Base-by-base conservation (phyloP, 768 basidiomycete species). In the Rickenella mellea region DNA sequence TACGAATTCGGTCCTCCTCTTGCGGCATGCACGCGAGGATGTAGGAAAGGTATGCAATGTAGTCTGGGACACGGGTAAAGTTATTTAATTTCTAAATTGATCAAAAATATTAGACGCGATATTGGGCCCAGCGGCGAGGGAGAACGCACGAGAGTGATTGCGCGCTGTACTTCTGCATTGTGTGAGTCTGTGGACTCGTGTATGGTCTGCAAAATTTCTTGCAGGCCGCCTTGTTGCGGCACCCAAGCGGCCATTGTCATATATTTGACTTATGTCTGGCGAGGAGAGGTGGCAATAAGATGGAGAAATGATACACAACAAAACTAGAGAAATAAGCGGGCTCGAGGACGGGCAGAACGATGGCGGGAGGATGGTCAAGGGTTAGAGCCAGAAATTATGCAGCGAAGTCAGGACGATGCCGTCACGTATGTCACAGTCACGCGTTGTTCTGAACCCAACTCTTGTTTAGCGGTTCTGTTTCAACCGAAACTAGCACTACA, bases 11-110 rank as follows among this genome's bases (percentile, higher is more conserved):
- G 58, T 90, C 91, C 57, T 92, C 84, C 65, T 97, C 91, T 46
- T 76, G 70, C 2, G 81, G 71, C 69, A 87, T 66, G 33, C 73
- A 70, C 44, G 83, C 80, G 49, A 98, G 78, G 67, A 97, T 92
- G 60, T 93, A 88, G 17, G 86, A 86, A 49, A 99, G 80, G 74
- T 99, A 98, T 44, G 84, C 92, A 46, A 91, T 82, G 61, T 96
- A 98, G 62, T 96, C 91, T 35, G 92, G 87, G 49, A 83, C 81
- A 54, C 81, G 80, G 57, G 87, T 83, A 62, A 88, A 91, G 48
- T 68, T 73, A 61, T 86, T 89, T 49, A 92, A 73, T 84, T 88
- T 89, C 87, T 91, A 52, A 5, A 45, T n/a, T 41, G 35, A 37
- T 26, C 22, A 41, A 36, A 36, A 39, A 10, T 36, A n/a, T 36